Evolutionary conservation across 2,329 filamentous ascomycete genomes (phyloP), one percentile per base, ranked within the genome.

Genomic region (Verticillium alfalfae): DNA sequence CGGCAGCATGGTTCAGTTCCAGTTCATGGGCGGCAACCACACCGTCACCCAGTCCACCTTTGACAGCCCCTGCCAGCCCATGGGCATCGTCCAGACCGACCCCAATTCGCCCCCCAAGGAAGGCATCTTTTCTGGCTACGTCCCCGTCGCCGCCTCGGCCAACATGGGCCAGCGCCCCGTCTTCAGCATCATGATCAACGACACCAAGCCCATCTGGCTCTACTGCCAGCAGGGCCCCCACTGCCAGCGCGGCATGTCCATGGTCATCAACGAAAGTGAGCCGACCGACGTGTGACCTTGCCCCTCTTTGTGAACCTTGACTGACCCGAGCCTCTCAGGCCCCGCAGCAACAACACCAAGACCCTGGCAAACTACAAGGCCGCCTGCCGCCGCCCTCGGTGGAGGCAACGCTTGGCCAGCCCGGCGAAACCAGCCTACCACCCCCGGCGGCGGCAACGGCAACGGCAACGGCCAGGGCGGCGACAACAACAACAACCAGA

Each of bases 1-100:
- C 2, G 90, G 91, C 66, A 80, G 83, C 67, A 82, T 86, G 77
- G 80, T 89, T 13, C 84, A 88, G 75, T 89, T 89, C 79, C 85
- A 88, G 73, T 89, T 89, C 78, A 78, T 80, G 65, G 79, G 78
- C 9, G 82, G 81, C 67, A 93, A 93, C 80, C 91, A 94, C 82
- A 93, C 90, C 58, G 86, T 93, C 62, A 90, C 88, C 16, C 89
- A 93, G 79, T 91, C 90, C 56, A 86, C 81, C 69, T 94, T 93
- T 69, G 87, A 89, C 68, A 75, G 82, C 61, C 89, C 89, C 13
- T 93, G 90, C 77, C 72, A 82, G 34, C 88, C 89, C 58, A 45
- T 59, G 58, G 45, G 45, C 45, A 13, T 38, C 16, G 84, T 90
- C 67, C 45, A 52, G 45, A 69, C 72, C 65, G 75, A 79, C 61